A percentile compares a stretch with the other conserved stretches of the same genome.
These are phyloP conservation scores for Xylaria sp. DNA, from an alignment of 2,329 filamentous ascomycete species.

Conservation along the genomic window DNA sequence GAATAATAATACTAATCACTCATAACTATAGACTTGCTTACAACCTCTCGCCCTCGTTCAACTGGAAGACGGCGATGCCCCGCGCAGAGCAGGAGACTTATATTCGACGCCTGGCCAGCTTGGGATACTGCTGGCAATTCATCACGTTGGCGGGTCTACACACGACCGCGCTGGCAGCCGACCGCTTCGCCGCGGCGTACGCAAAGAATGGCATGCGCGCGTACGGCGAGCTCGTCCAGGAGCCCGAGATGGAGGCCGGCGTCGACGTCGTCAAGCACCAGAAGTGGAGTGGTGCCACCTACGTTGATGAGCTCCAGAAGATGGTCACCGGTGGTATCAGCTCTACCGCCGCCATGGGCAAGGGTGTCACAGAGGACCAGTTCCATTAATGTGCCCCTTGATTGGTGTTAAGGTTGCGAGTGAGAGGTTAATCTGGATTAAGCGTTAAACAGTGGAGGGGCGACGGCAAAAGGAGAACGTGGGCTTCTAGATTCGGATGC, in stretches of 20 bases:
- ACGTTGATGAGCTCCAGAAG: conserved; percentile 93
- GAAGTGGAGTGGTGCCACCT: conserved; percentile 97
- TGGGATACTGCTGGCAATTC: conserved; percentile 99
- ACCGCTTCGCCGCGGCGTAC: conserved; percentile 88
- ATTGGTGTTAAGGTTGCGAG: background rate
- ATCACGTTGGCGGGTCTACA: conserved; percentile 98
- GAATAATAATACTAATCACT: background rate
- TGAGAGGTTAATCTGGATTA: background rate
- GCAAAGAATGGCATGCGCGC: conserved; percentile 89
- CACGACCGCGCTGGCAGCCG: conserved; percentile 90
- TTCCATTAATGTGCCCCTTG: conserved; percentile 68
- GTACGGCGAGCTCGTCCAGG: conserved; percentile 96
- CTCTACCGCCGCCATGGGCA: conserved; percentile 94
- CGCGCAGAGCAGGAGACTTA: conserved; percentile 95
- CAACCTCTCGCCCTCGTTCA: conserved; percentile 98
- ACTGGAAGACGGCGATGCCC: conserved; percentile 98
- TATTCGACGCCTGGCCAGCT: conserved; percentile 84
- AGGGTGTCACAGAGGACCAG: conserved; percentile 97
- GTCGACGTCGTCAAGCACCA: conserved; percentile 98
- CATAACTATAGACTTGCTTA: conserved; percentile 78
- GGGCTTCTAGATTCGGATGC: background rate
- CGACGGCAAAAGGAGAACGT: background rate
- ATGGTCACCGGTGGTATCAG: conserved; percentile 96
- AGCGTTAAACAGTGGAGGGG: background rate
- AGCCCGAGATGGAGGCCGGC: conserved; percentile 91